A percentile compares a stretch with the other conserved stretches of the same genome.
Conservation (phyloP, 768 basidiomycete species). For the Pleurotus giganteus region DNA sequence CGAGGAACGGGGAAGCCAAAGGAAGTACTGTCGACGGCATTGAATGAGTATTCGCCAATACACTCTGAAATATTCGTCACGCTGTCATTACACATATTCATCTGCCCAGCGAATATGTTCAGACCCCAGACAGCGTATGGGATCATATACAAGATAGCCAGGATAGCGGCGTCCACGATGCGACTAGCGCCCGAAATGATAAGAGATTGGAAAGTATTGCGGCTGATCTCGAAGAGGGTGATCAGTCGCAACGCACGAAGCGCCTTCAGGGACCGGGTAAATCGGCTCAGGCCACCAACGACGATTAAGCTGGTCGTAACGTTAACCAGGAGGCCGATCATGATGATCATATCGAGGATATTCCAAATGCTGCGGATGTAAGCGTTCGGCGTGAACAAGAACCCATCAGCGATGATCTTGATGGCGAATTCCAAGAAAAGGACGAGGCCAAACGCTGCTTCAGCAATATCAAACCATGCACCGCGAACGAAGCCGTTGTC, state of each 20-base stretch:
- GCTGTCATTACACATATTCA: conserved; percentile 83
- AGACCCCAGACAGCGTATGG: conserved; percentile 93
- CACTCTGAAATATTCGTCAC: conserved; percentile 62
- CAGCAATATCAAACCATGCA: conserved; percentile 88
- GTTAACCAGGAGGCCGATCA: conserved; percentile 75
- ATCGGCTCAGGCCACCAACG: conserved; percentile 75
- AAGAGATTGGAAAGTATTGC: conserved; percentile 81
- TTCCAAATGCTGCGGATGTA: conserved; percentile 95
- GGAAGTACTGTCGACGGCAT: conserved; percentile 48
- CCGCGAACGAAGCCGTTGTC: conserved; percentile 56
- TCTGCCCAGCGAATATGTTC: conserved; percentile 85
- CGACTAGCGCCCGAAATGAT: conserved; percentile 83
- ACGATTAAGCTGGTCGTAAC: conserved; percentile 70
- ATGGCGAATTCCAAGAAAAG: conserved; percentile 82
- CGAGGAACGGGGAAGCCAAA: conserved; percentile 78
- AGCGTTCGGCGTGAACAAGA: conserved; percentile 87
- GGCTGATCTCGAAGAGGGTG: conserved; percentile 84
- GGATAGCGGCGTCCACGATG: conserved; percentile 85
- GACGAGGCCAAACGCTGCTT: conserved; percentile 64
- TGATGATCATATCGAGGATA: conserved; percentile 81
- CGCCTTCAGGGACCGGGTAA: conserved; percentile 84
- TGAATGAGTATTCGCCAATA: conserved; percentile 68
- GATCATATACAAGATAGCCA: conserved; percentile 90
- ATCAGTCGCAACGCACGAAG: conserved; percentile 86
- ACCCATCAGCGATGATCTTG: conserved; percentile 92